phyloP scores from a whole-genome alignment of 2,329 filamentous ascomycete genomes.

The Pochonia chlamydosporia region DNA sequence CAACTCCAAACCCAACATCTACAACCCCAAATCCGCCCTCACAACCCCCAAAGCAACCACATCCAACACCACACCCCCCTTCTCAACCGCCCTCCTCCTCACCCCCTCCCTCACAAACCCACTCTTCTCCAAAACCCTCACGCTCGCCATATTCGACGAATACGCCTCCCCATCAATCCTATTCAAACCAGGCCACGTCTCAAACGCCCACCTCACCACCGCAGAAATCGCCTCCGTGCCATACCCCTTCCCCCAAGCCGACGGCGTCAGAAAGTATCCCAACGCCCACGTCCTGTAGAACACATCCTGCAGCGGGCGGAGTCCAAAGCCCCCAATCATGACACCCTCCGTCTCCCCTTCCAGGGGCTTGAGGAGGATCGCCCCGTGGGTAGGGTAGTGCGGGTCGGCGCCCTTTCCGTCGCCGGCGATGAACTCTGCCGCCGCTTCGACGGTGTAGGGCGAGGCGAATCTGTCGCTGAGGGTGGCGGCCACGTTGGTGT shows the following conservation, averaged over 20 bases:
- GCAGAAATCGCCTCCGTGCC: constrained; percentile 32
- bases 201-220: constrained; percentile 38
- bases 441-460: constrained; percentile 37
- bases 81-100: constrained; percentile 33
- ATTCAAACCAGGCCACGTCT: constrained; percentile 23
- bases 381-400: constrained; percentile 26
- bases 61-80: constrained; percentile 34
- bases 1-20: too few relatives aligned
- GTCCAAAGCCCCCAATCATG: constrained; percentile 34
- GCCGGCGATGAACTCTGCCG: constrained; percentile 28
- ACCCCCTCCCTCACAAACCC: constrained; percentile 31
- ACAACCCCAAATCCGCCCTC: constrained; percentile 24
- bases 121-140: constrained; percentile 33
- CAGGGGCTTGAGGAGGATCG: constrained; percentile 27
- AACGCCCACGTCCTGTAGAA: constrained; percentile 34
- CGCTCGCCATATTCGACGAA: constrained; percentile 34
- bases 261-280: constrained; percentile 40
- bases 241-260: constrained; percentile 27
- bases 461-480: constrained; percentile 39
- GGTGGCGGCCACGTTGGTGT: constrained; percentile 27
- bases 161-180: constrained; percentile 26
- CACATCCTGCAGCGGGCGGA: constrained; percentile 29
- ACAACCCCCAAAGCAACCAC: constrained; percentile 31
- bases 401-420: constrained; percentile 13
- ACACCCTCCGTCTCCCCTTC: constrained; percentile 13